Conservation (phyloP, 2,329 filamentous ascomycete species). For the Pseudogymnoascus sp. region DNA sequence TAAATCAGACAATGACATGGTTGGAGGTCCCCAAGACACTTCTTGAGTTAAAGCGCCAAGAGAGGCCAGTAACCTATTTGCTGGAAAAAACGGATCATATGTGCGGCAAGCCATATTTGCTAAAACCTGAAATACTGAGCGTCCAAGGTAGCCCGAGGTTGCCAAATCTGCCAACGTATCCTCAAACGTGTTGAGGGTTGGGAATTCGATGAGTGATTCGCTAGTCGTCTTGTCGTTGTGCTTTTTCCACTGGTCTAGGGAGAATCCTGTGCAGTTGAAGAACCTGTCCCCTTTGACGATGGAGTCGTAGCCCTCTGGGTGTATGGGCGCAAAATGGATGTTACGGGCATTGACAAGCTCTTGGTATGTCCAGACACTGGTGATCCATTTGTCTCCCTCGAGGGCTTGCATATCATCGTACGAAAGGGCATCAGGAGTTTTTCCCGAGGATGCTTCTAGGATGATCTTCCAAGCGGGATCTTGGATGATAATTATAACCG, state of each 20-base stretch:
- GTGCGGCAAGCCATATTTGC: constrained; percentile 13
- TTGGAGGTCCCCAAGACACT: constrained; percentile 12
- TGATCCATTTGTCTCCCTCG: constrained; percentile 12
- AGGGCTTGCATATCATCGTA: constrained; percentile 4
- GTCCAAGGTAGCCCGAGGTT: constrained; percentile 11
- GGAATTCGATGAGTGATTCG: neutral
- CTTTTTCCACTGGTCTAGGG: neutral
- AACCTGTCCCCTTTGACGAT: neutral
- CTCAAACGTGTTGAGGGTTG: constrained; percentile 4
- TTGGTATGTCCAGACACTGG: constrained; percentile 16
- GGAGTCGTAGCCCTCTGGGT: neutral
- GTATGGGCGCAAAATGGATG: neutral
- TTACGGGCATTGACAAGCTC: constrained; percentile 11
- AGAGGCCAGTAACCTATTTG: constrained; percentile 14
- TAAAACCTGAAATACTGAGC: constrained; percentile 11
- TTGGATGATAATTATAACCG: constrained; percentile 9
- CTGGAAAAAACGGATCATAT: constrained; percentile 11
- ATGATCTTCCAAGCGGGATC: constrained; percentile 7
- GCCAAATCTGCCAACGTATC: constrained; percentile 10
- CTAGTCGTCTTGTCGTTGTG: neutral
- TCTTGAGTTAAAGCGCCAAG: constrained; percentile 15
- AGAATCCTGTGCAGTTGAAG: neutral
- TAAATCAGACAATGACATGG: constrained; percentile 7
- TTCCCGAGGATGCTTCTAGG: neutral
- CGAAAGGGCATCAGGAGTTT: neutral